phyloP scores from a whole-genome alignment of 2,329 filamentous ascomycete genomes.

The Ascochyta fabae region DNA sequence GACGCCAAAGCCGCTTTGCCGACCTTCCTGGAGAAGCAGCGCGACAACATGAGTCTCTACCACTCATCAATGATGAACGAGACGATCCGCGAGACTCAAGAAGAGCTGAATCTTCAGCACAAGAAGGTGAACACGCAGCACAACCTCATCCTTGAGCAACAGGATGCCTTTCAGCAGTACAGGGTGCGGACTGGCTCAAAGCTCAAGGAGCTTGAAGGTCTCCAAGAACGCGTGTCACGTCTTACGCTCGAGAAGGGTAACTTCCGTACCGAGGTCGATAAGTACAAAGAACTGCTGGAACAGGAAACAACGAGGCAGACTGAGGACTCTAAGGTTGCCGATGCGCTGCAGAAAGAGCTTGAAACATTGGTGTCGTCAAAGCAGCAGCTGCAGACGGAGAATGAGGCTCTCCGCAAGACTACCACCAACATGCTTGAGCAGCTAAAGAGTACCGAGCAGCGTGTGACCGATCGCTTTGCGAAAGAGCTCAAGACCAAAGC shows the following conservation, averaged over 20 bases:
- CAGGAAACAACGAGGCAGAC: slow-evolving; percentile 13
- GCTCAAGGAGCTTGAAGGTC: slow-evolving; percentile 28
- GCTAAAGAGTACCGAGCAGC: slow-evolving; percentile 22
- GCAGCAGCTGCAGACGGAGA: slow-evolving; percentile 24
- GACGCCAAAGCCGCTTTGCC: slow-evolving; percentile 30
- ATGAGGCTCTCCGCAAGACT: slow-evolving; percentile 22
- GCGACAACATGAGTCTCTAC: slow-evolving; percentile 35
- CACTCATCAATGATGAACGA: slow-evolving; percentile 34
- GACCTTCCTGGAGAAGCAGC: slow-evolving; percentile 37
- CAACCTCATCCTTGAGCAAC: slow-evolving; percentile 36
- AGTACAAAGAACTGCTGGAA: slow-evolving; percentile 23
- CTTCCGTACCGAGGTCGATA: slow-evolving; percentile 35
- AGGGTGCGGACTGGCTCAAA: slow-evolving; percentile 26
- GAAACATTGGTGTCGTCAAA: slow-evolving; percentile 22
- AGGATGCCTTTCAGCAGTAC: slow-evolving; percentile 35
- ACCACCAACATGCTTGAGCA: slow-evolving; percentile 25
- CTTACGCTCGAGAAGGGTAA: slow-evolving; percentile 40
- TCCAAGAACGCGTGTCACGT: slow-evolving; percentile 35
- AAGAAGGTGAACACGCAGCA: slow-evolving; percentile 40
- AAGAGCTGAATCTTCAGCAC: slow-evolving; percentile 35
- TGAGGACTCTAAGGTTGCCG: slow-evolving; percentile 14
- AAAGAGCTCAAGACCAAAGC: slow-evolving; percentile 25
- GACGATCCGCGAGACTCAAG: slow-evolving; percentile 28
- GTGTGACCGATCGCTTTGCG: slow-evolving; percentile 21
- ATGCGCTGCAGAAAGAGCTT: slow-evolving; percentile 26